Evolutionary conservation across 768 basidiomycete species (phyloP), one percentile per base, ranked within the genome.

Genomic region (Terana coerulea): DNA sequence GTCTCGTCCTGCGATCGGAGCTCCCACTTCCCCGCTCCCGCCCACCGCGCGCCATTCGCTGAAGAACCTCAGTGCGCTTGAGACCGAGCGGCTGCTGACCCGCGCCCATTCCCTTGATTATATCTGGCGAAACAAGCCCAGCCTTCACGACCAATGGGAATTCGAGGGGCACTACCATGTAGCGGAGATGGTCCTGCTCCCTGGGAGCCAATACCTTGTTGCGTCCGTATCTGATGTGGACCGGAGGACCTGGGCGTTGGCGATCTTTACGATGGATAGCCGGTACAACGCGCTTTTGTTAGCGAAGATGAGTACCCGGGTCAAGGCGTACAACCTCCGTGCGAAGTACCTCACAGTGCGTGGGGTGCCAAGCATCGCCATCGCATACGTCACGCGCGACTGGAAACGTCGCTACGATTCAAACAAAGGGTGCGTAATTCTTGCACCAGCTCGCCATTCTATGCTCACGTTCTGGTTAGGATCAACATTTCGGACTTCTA

Each of bases 11-110:
- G 35, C 63, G 67, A 14, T 69, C 84, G 55, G 71, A 71, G 22
- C 69, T 82, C n/a, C 81, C 79, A 7, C 66, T 83, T 15, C 78
- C 84, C 81, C 81, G 4, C 66, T 84, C 4, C 81, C 84, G 2
- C 84, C 84, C 0, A 81, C 80, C 0, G 70, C 73, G 54, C 72
- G 75, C 24, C 78, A 80, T 59, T 66, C 65, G 0, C 53, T 64
- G 12, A 52, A 43, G 11, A 42, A 53, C 56, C 60, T 75, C 40
- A 67, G 66, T 10, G 71, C 67, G 11, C 61, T 73, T 26, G 73
- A 75, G 41, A 69, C 66, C 11, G 85, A 88, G 60, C 76, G 79
- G 43, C 65, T 87, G 25, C 79, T 88, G 41, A 75, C 76, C 3
- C 75, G 82, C 21, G 79, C 83, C 0, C 71, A 81, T 33, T 80